Conservation (phyloP, 805 yeast genomes). For the Candida coleopterorum region DNA sequence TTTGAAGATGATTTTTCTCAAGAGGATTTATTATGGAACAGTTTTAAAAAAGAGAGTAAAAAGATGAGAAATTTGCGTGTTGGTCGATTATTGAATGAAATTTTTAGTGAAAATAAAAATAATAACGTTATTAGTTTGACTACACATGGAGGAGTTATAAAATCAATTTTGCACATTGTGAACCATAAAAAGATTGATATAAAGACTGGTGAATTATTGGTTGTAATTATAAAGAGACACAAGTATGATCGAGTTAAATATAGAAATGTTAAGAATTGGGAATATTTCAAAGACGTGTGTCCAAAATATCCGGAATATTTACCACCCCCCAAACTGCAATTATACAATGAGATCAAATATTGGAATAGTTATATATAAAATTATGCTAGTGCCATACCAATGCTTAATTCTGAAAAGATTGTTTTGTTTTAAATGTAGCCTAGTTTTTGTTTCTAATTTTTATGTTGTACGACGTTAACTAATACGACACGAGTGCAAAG, state of each 20-base stretch:
- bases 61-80: slow-evolving; percentile 46
- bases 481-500: too few relatives aligned
- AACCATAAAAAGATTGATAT: slow-evolving; percentile 49
- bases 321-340: not conserved
- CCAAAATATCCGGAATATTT: slow-evolving; percentile 1
- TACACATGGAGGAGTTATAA: slow-evolving; percentile 59
- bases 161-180: slow-evolving; percentile 45
- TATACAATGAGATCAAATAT: too few relatives aligned
- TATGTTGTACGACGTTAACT: too few relatives aligned
- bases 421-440: too few relatives aligned
- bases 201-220: slow-evolving; percentile 56
- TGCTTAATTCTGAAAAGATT: too few relatives aligned
- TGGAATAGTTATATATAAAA: too few relatives aligned
- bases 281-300: slow-evolving; percentile 1
- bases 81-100: slow-evolving; percentile 33
- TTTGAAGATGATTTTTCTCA: slow-evolving; percentile 41
- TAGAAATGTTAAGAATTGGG: not conserved
- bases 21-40: slow-evolving; percentile 41
- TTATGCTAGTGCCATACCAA: too few relatives aligned
- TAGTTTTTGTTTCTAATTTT: too few relatives aligned
- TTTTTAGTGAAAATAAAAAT: slow-evolving; percentile 23
- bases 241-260: not conserved
- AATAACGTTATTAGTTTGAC: slow-evolving; percentile 41
- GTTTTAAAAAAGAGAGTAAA: slow-evolving; percentile 35
- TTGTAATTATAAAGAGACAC: slow-evolving; percentile 44